phyloP scores from a whole-genome alignment of 768 basidiomycete species.

The Sarcodon sp. region DNA sequence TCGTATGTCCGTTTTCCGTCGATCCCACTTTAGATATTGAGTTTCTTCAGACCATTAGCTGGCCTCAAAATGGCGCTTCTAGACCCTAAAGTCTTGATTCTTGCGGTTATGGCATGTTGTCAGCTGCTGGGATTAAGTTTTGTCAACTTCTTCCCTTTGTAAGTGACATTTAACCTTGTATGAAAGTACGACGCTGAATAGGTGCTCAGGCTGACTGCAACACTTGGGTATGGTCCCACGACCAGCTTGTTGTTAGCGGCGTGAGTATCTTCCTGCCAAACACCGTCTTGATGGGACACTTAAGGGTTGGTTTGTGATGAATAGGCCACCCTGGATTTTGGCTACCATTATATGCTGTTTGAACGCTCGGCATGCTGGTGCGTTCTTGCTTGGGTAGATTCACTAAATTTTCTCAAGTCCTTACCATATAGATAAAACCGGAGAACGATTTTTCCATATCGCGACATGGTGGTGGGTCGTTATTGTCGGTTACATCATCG shows the following conservation, averaged over 20 bases:
- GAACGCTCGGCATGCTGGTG: slow-evolving; percentile 45
- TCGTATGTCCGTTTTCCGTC: slow-evolving; percentile 44
- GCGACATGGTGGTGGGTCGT: slow-evolving; percentile 44
- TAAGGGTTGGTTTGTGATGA: neutral
- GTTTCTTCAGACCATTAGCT: slow-evolving; percentile 24
- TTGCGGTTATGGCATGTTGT: slow-evolving; percentile 31
- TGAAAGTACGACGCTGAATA: neutral
- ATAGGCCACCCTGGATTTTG: slow-evolving; percentile 54
- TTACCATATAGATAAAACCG: slow-evolving; percentile 30
- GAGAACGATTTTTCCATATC: slow-evolving; percentile 55
- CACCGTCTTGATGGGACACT: neutral
- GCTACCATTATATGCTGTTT: slow-evolving; percentile 33
- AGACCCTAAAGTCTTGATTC: slow-evolving; percentile 37
- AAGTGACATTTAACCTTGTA: slow-evolving; percentile 4
- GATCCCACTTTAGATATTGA: neutral
- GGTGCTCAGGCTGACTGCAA: slow-evolving; percentile 34
- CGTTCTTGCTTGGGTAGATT: slow-evolving; percentile 2
- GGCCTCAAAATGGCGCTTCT: slow-evolving; percentile 45
- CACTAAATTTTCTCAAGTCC: neutral
- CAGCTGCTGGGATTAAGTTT: slow-evolving; percentile 46
- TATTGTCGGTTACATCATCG: slow-evolving; percentile 50
- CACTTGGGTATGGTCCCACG: slow-evolving; percentile 49
- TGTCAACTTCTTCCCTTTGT: slow-evolving; percentile 48
- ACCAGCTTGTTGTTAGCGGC: slow-evolving; percentile 47
- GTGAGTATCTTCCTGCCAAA: slow-evolving; percentile 20